A percentile compares a stretch with the other conserved stretches of the same genome.
Evolutionary conservation across 257 asterid species (phyloP).

Genomic region (Paulownia fortunei): DNA sequence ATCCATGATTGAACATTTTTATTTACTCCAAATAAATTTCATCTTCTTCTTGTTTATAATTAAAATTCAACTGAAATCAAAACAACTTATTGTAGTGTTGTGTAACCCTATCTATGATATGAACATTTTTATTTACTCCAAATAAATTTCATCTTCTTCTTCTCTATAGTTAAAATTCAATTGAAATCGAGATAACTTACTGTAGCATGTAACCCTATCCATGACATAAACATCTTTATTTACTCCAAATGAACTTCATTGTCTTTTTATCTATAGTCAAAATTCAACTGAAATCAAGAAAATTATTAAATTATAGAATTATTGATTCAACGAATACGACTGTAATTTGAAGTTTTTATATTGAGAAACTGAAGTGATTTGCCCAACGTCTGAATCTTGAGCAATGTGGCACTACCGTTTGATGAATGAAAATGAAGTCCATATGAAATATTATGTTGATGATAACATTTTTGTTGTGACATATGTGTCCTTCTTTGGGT

Average conservation of each 20-base stretch:
- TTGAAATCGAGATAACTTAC: not conserved
- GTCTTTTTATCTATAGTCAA: too few relatives aligned
- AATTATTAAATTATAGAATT: too few relatives aligned
- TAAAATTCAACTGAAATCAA: too few relatives aligned
- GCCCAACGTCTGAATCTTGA: conserved; percentile 23
- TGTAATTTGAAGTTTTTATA: not conserved
- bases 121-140: not conserved
- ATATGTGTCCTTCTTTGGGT: not conserved
- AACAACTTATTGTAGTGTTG: too few relatives aligned
- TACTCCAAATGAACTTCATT: too few relatives aligned
- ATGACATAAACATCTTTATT: too few relatives aligned
- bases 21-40: too few relatives aligned
- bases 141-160: conserved; percentile 11
- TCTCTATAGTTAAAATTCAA: not conserved
- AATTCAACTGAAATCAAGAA: too few relatives aligned
- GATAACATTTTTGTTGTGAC: not conserved
- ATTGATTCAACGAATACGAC: not conserved
- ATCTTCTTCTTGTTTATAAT: too few relatives aligned
- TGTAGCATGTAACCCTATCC: too few relatives aligned
- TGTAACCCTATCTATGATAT: not conserved
- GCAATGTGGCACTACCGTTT: not conserved
- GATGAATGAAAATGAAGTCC: not conserved
- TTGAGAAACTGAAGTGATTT: not conserved
- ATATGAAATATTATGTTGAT: not conserved
- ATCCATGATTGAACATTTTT: too few relatives aligned